phyloP scores from a whole-genome alignment of 2,329 filamentous ascomycete genomes.

The Fusarium nisikadoi region DNA sequence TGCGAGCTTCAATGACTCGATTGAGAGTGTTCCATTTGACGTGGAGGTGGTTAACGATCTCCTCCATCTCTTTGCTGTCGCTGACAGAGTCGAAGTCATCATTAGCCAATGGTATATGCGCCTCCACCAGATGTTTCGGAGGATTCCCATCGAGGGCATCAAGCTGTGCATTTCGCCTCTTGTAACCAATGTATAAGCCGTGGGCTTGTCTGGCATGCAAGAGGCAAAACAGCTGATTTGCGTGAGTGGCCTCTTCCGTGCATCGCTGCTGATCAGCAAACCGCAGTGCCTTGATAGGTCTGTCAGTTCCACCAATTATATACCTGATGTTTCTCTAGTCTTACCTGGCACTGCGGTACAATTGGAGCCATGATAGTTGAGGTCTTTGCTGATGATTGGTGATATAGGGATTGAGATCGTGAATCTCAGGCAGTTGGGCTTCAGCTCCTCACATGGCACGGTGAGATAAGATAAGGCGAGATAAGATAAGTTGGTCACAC shows the following conservation, averaged over 20 bases:
- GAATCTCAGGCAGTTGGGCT: not conserved
- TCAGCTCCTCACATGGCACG: not conserved
- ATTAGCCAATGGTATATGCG: constrained; percentile 32
- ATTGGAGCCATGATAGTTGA: not conserved
- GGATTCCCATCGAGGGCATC: constrained; percentile 31
- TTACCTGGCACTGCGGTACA: constrained; percentile 9
- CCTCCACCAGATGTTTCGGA: constrained; percentile 23
- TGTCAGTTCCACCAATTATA: fast-evolving
- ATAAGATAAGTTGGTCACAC: too few species aligned
- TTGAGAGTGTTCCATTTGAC: constrained; percentile 37
- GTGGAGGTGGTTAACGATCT: constrained; percentile 37
- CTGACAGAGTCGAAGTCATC: constrained; percentile 31
- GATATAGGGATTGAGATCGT: not conserved
- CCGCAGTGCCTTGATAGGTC: constrained; percentile 20
- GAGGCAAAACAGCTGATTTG: constrained; percentile 41
- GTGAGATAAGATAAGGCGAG: not conserved
- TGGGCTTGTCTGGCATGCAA: constrained; percentile 40
- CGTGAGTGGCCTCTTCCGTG: constrained; percentile 58
- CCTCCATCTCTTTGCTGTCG: constrained; percentile 16
- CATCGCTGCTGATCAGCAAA: constrained; percentile 63
- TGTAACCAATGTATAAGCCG: constrained; percentile 42
- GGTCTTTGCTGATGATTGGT: fast-evolving
- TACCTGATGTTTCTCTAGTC: fast-evolving
- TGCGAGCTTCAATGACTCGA: constrained; percentile 42
- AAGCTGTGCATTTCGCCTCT: constrained; percentile 41